Percentiles rank a stretch among this genome's conserved stretches.
Evolutionary conservation across 257 asterid species (phyloP).

Genomic region (Leptodermis oblonga): DNA sequence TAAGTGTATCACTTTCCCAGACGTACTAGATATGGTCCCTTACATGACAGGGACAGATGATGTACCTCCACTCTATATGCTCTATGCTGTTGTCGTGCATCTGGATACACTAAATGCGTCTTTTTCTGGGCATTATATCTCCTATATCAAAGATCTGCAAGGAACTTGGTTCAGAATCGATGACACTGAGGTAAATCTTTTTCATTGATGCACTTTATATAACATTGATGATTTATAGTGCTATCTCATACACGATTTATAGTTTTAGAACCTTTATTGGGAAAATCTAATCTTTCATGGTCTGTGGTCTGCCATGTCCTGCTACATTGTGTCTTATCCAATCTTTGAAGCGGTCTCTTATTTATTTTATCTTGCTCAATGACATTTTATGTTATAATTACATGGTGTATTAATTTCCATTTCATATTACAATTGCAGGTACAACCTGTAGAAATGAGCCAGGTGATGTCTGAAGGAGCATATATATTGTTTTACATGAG

Average conservation of each 20-base stretch:
- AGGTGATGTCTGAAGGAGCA: slow-evolving; percentile 83
- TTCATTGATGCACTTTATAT: not conserved
- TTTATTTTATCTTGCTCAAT: not conserved
- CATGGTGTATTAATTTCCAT: slow-evolving; percentile 1
- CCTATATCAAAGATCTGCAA: slow-evolving; percentile 65
- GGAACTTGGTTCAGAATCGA: slow-evolving; percentile 82
- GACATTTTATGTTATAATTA: not conserved
- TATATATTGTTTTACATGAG: slow-evolving; percentile 84
- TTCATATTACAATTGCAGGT: slow-evolving; percentile 42
- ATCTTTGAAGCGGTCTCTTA: not conserved
- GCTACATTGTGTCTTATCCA: not conserved
- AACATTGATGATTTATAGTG: not conserved
- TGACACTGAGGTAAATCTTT: slow-evolving; percentile 61
- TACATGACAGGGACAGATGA: slow-evolving; percentile 80
- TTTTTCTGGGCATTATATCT: slow-evolving; percentile 73
- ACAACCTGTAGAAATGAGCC: slow-evolving; percentile 55
- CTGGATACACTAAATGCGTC: slow-evolving; percentile 68
- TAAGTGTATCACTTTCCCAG: slow-evolving; percentile 78
- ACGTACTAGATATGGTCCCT: slow-evolving; percentile 73
- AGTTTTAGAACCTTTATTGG: not conserved
- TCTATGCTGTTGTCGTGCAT: slow-evolving; percentile 82
- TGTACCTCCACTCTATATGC: slow-evolving; percentile 72
- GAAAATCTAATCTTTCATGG: not conserved
- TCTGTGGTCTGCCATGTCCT: no score
- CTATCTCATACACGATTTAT: not conserved